Conservation (phyloP, 345 rosid species). For the Pistacia atlantica region DNA sequence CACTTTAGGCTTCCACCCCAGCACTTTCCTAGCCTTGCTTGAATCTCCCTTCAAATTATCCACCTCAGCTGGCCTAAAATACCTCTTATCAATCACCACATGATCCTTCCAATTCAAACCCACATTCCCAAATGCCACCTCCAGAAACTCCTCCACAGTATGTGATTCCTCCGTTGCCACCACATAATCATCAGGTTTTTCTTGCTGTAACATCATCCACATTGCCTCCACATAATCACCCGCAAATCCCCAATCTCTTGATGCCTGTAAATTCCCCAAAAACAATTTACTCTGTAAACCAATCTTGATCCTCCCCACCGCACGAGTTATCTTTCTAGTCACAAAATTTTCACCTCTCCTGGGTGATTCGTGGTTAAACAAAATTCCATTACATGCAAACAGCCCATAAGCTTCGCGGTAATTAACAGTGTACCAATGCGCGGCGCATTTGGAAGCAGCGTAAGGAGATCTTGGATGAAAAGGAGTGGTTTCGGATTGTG, state of each 20-base stretch:
- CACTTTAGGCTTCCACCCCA: constrained; percentile 77
- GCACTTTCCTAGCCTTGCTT: constrained; percentile 51
- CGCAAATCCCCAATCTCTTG: constrained; percentile 96
- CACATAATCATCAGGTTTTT: constrained; percentile 89
- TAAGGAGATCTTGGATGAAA: constrained; percentile 98
- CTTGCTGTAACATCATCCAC: constrained; percentile 99
- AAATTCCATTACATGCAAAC: constrained; percentile 86
- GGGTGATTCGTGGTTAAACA: constrained; percentile 95
- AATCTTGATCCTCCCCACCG: constrained; percentile 81
- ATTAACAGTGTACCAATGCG: constrained; percentile 98
- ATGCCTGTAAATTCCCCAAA: constrained; percentile 81
- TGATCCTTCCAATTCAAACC: constrained; percentile 62
- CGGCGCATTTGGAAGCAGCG: constrained; percentile 92
- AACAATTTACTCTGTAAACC: constrained; percentile 86
- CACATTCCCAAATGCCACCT: constrained; percentile 70
- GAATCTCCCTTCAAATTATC: constrained; percentile 66
- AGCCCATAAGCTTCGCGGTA: constrained; percentile 90
- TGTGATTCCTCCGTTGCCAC: constrained; percentile 96
- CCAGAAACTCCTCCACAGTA: constrained; percentile 85
- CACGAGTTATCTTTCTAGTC: constrained; percentile 92
- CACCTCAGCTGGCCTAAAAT: constrained; percentile 63
- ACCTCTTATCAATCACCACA: constrained; percentile 64
- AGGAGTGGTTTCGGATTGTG: constrained; percentile 76
- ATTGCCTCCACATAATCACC: constrained; percentile 98
- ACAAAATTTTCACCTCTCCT: constrained; percentile 93